Evolutionary conservation across 1,284 basidiomycete genomes (phyloP), one percentile per base, ranked within the genome.

Genomic region (Ceratobasidium theobromae): DNA sequence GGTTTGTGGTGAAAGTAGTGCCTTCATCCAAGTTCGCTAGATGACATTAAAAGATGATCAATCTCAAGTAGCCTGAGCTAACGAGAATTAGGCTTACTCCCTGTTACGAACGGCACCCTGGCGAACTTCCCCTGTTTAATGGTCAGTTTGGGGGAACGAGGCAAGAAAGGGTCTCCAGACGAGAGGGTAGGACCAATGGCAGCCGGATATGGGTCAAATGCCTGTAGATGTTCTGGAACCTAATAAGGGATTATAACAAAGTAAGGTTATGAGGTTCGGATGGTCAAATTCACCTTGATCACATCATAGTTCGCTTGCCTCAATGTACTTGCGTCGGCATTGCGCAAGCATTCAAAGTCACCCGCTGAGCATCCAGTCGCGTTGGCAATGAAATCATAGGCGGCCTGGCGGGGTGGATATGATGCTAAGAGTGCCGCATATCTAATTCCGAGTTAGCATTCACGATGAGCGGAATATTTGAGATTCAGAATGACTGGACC

Each of bases 41-140:
- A n/a, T 27, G 27, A 23, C 12, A 6, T 14, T 27, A 46, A 21
- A 53, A 27, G 18, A 45, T 45, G 18, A 45, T 21, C 43, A 21
- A n/a, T 14, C 9, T 6, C 43, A 45, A 8, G 43, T 45, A 45
- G 18, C 43, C 18, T 45, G 18, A 32, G 21, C 30, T 4, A 4
- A 30, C 1, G 21, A 25, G 1, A 33, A 30, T 2, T 4, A 46
- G n/a, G 46, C 70, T 71, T 38, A 51, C 70, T 69, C 16, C 78
- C 76, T n/a, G 73, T 71, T 45, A 79, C 75, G 66, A 76, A 77
- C 0, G 78, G 77, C n/a, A 75, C 72, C 30, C 72, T 71, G 0
- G 72, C 71, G 53, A 76, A 74, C 32, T 70, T 55, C 16, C 75
- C 75, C 45, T 72, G 35, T 4, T 67, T 28, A 18, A 65, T 32